These are phyloP conservation scores for Pseudogymnoascus sp. DNA, from an alignment of 2,329 filamentous ascomycete genomes.

Conservation along the genomic window DNA sequence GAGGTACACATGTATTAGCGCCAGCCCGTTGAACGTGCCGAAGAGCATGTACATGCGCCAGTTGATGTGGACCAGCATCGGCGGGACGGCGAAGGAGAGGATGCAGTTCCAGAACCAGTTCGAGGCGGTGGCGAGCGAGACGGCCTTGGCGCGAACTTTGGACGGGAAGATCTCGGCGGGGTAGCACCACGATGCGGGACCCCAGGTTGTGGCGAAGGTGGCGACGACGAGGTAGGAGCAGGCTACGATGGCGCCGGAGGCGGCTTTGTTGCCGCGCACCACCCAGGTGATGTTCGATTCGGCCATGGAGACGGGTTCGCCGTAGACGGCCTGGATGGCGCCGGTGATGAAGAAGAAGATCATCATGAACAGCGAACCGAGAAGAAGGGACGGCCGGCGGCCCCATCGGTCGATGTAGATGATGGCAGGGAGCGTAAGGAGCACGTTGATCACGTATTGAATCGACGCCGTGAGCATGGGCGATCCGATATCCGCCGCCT, in stretches of 20 bases:
- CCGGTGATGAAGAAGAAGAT: constrained; percentile 56
- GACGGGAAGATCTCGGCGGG: constrained; percentile 63
- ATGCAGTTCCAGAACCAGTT: constrained; percentile 73
- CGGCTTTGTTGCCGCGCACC: constrained; percentile 41
- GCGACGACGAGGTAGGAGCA: constrained; percentile 69
- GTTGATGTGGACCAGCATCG: constrained; percentile 47
- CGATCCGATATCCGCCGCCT: constrained; percentile 49
- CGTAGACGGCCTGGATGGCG: constrained; percentile 54
- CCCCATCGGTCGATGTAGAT: constrained; percentile 71
- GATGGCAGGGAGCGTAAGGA: constrained; percentile 69
- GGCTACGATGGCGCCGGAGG: constrained; percentile 58
- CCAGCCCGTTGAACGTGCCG: constrained; percentile 61
- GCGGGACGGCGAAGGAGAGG: constrained; percentile 46
- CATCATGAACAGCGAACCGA: constrained; percentile 59
- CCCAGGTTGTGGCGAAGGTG: constrained; percentile 58
- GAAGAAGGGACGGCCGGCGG: constrained; percentile 57
- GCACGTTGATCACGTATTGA: constrained; percentile 71
- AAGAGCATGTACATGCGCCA: constrained; percentile 69
- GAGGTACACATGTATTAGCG: constrained; percentile 63
- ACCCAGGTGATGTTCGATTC: constrained; percentile 49
- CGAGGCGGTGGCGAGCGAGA: constrained; percentile 65
- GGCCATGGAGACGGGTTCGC: constrained; percentile 39
- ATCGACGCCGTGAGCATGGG: constrained; percentile 61
- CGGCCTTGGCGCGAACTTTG: constrained; percentile 64
- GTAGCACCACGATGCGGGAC: constrained; percentile 43